Conservation (phyloP, 768 basidiomycete genomes). For the Boletus reticuloceps region DNA sequence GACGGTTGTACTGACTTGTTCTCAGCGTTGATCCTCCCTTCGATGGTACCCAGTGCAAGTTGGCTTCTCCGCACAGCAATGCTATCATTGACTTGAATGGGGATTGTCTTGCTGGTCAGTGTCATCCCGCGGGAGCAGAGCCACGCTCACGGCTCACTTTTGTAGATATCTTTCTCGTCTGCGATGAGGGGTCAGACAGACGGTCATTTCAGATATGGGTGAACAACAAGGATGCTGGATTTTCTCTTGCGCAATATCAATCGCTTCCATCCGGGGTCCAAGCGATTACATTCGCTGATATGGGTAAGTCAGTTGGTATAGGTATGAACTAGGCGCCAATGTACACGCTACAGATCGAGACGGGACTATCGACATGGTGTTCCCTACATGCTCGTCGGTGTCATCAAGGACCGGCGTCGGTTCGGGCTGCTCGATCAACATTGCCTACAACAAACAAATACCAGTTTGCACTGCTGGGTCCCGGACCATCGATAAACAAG, state of each 20-base stretch:
- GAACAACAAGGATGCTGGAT: constrained; percentile 78
- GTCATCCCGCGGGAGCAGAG: not conserved
- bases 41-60: constrained; percentile 60
- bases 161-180: constrained; percentile 86
- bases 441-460: constrained; percentile 91
- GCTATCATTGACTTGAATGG: constrained; percentile 93
- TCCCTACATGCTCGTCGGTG: constrained; percentile 78
- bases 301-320: constrained; percentile 51
- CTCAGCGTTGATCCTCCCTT: constrained; percentile 59
- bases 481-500: constrained; percentile 44
- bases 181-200: constrained; percentile 57
- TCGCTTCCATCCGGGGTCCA: constrained; percentile 74
- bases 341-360: constrained; percentile 67
- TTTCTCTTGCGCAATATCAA: constrained; percentile 63
- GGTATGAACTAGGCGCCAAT: not conserved
- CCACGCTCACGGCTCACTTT: not conserved
- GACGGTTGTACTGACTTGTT: constrained; percentile 5
- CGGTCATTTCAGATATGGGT: constrained; percentile 89
- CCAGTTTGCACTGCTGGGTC: constrained; percentile 68
- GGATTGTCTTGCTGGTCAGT: constrained; percentile 85
- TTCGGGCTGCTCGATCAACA: constrained; percentile 76
- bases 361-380: constrained; percentile 94
- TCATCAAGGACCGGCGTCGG: constrained; percentile 70
- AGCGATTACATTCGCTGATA: constrained; percentile 83
- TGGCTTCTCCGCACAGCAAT: constrained; percentile 92